These are phyloP conservation scores for Theobroma cacao DNA, from an alignment of 345 rosid species.

Conservation along the genomic window DNA sequence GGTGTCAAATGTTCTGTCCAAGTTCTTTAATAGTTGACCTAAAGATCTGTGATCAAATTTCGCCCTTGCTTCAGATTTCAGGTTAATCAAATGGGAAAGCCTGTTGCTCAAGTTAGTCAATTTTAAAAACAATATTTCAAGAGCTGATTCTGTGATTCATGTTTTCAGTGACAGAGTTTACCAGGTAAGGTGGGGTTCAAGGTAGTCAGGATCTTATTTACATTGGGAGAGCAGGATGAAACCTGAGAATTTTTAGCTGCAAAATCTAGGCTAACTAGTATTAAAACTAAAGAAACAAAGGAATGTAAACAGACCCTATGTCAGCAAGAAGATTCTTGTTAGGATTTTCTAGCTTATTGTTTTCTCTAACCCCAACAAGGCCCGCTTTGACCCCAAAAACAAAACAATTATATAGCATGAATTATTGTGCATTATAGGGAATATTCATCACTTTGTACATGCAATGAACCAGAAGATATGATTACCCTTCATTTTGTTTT, in stretches of 20 bases:
- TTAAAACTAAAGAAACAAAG: not conserved
- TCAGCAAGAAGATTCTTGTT: not conserved
- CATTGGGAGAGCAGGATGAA: not conserved
- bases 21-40: not conserved
- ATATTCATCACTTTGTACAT: conserved; percentile 6
- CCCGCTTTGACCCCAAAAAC: not conserved
- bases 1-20: not conserved
- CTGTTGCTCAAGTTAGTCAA: not conserved
- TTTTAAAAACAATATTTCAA: not conserved
- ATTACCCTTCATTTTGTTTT: not conserved
- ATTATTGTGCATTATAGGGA: conserved; percentile 9
- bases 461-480: conserved; percentile 11
- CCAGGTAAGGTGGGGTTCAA: not conserved
- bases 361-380: conserved; percentile 2
- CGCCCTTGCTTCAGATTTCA: not conserved
- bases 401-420: not conserved
- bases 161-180: not conserved
- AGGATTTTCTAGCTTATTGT: conserved; percentile 5
- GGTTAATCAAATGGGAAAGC: not conserved
- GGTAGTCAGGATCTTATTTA: not conserved
- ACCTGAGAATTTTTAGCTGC: not conserved
- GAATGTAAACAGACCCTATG: not conserved
- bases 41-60: not conserved
- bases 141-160: not conserved
- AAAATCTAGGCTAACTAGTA: not conserved